These are phyloP conservation scores for Entomortierella lignicola DNA, from an alignment of 192 early-diverging fungal species.

Conservation along the genomic window DNA sequence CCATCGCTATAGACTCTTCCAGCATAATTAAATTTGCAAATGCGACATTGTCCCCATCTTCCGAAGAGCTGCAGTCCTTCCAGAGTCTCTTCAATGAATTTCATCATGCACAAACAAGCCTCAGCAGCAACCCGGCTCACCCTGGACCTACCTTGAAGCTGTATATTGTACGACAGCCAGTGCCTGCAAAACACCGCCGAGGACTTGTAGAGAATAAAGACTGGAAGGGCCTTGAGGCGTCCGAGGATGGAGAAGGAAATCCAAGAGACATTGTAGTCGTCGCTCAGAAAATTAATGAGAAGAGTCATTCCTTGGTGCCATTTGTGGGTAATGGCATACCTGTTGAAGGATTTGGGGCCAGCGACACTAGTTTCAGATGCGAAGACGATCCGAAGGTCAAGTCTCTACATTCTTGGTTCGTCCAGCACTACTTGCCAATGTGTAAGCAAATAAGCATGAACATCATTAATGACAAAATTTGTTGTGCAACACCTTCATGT, in stretches of 20 bases:
- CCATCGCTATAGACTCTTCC: background rate
- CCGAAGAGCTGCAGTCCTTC: background rate
- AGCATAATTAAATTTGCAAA: background rate
- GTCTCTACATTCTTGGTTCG: too few relatives aligned
- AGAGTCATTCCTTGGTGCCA: too few relatives aligned
- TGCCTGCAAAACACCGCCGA: background rate
- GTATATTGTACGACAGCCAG: constrained; percentile 1
- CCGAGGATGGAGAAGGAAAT: background rate
- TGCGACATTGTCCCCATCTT: background rate
- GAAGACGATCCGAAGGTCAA: too few relatives aligned
- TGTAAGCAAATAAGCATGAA: too few relatives aligned
- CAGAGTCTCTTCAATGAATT: background rate
- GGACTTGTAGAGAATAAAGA: background rate
- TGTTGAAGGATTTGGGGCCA: too few relatives aligned
- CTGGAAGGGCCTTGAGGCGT: background rate
- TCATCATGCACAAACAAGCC: background rate
- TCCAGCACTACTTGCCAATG: too few relatives aligned
- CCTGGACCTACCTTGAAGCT: background rate
- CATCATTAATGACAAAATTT: too few relatives aligned
- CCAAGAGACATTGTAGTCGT: background rate
- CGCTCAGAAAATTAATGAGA: background rate
- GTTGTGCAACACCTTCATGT: too few relatives aligned
- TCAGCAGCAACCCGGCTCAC: background rate
- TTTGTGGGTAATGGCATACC: too few relatives aligned
- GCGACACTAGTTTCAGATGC: too few relatives aligned